phyloP scores from a whole-genome alignment of 306 rosid genomes.

The Begonia masoniana region DNA sequence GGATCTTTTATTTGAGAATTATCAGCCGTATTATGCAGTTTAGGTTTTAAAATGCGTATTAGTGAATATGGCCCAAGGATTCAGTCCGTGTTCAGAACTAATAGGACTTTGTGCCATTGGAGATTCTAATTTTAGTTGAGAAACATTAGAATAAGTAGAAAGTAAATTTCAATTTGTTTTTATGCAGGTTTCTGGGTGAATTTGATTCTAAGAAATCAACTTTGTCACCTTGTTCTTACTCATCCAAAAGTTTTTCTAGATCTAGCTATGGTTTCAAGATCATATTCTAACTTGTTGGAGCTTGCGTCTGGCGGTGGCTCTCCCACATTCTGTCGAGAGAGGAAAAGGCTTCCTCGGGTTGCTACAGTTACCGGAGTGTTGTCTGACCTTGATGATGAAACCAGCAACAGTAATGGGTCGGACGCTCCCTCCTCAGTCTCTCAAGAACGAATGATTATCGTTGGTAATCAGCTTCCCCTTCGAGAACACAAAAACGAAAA shows the following conservation, averaged over 20 bases:
- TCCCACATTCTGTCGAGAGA: constrained; percentile 50
- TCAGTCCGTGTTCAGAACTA: no score
- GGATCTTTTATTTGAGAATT: no score
- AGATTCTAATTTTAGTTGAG: no score
- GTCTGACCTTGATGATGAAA: constrained; percentile 72
- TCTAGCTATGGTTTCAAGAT: constrained; percentile 62
- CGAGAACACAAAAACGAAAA: constrained; percentile 27
- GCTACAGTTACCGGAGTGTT: constrained; percentile 76
- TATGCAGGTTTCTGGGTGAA: no score
- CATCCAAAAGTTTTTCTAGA: background rate
- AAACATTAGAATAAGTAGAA: no score
- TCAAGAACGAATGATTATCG: constrained; percentile 74
- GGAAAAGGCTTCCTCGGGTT: constrained; percentile 67
- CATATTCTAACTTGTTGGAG: constrained; percentile 74
- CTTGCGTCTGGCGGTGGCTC: constrained; percentile 55
- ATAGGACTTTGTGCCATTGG: no score
- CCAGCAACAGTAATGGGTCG: constrained; percentile 50
- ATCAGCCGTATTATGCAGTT: no score
- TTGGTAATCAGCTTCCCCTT: constrained; percentile 81
- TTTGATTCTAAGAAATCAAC: no score
- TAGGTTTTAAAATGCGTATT: no score
- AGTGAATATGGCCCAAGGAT: no score
- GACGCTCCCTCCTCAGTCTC: constrained; percentile 67
- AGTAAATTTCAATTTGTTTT: no score
- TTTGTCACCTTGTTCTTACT: no score